A percentile compares a stretch with the other conserved stretches of the same genome.
phyloP scores from a whole-genome alignment of 2,329 filamentous ascomycete genomes.

The Metarhizium anisopliae region DNA sequence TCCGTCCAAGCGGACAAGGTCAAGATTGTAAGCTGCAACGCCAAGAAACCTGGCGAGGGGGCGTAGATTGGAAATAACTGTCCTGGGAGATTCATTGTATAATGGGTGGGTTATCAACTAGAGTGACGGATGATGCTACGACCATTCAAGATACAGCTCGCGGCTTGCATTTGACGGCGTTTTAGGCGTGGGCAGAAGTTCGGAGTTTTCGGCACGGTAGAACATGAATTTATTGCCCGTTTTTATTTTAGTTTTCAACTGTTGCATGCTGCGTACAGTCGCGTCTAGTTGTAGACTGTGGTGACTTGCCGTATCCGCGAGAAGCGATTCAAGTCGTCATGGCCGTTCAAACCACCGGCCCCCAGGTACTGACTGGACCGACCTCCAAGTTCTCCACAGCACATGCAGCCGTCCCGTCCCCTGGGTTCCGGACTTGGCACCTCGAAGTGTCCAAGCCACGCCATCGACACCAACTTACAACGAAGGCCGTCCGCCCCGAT shows the following conservation, averaged over 20 bases:
- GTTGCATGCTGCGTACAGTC: not conserved
- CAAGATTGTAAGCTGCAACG: slow-evolving; percentile 97
- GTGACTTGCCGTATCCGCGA: not conserved
- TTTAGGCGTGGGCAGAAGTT: not conserved
- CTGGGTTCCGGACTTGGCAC: too few species aligned
- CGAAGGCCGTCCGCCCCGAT: too few species aligned
- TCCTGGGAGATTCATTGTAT: not conserved
- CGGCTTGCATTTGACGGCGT: slow-evolving; percentile 11
- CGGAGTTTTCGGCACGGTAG: not conserved
- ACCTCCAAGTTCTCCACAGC: too few species aligned
- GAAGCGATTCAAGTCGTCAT: too few species aligned
- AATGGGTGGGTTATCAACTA: not conserved
- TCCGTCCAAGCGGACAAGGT: slow-evolving; percentile 79
- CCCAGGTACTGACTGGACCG: too few species aligned
- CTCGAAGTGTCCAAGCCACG: too few species aligned
- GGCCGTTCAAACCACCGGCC: too few species aligned
- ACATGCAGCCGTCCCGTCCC: too few species aligned
- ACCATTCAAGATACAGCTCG: not conserved
- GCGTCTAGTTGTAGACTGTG: too few species aligned
- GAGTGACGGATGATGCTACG: not conserved
- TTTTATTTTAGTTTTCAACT: not conserved
- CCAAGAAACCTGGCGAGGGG: slow-evolving; percentile 54
- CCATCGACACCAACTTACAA: too few species aligned
- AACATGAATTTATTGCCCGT: not conserved
- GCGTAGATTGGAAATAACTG: not conserved